These are phyloP conservation scores for Claviceps fusiformis DNA, from an alignment of 2,329 filamentous ascomycete genomes.

Conservation along the genomic window DNA sequence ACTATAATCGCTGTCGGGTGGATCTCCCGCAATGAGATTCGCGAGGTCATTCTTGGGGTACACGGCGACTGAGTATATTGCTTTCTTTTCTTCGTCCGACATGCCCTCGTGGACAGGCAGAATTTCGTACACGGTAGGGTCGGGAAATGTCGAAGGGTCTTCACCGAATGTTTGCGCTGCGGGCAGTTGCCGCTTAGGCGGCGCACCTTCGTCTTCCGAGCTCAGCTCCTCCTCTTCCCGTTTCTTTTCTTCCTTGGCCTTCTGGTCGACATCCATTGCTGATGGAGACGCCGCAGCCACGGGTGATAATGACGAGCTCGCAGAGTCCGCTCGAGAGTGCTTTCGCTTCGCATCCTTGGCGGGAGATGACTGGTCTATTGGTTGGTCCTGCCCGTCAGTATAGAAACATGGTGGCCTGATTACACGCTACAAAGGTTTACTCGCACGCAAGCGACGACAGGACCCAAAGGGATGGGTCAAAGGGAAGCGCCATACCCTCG, in stretches of 20 bases:
- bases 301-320: constrained; percentile 47
- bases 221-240: constrained; percentile 32
- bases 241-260: constrained; percentile 28
- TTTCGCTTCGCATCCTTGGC: constrained; percentile 40
- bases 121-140: constrained; percentile 92
- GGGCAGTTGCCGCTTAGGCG: constrained; percentile 50
- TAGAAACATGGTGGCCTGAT: not conserved
- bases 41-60: constrained; percentile 73
- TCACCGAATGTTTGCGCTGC: constrained; percentile 84
- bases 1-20: constrained; percentile 91
- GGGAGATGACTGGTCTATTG: constrained; percentile 39
- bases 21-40: constrained; percentile 75
- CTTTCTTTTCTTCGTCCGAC: constrained; percentile 71
- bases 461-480: not conserved
- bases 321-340: constrained; percentile 38
- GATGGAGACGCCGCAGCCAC: constrained; percentile 36
- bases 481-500: constrained; percentile 3
- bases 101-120: constrained; percentile 59
- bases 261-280: constrained; percentile 47
- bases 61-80: constrained; percentile 73
- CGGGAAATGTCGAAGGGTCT: constrained; percentile 79
- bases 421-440: not conserved
- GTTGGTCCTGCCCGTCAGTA: not conserved
- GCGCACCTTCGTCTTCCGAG: constrained; percentile 46
- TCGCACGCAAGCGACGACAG: not conserved